Conservation (phyloP, 345 rosid genomes). For the Linum lewisii region DNA sequence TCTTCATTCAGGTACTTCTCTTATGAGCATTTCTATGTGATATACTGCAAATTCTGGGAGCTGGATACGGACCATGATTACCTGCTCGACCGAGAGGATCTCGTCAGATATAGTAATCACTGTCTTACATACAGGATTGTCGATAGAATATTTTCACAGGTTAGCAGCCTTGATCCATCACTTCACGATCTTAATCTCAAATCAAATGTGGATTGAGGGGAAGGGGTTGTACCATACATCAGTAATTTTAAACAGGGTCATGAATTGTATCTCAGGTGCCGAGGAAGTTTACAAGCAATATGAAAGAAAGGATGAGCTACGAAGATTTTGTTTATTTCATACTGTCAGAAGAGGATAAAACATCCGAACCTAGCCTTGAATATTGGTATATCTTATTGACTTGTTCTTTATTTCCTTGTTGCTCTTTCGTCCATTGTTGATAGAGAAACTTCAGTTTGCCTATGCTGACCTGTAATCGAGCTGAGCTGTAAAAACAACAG, state of each 20-base stretch:
- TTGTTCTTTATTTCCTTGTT: no score
- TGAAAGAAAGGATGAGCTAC: constrained; percentile 1
- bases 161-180: neutral
- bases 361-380: constrained; percentile 2
- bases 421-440: no score
- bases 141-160: constrained; percentile 9
- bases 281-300: neutral
- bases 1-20: constrained; percentile 4
- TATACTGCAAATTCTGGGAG: constrained; percentile 7
- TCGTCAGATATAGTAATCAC: constrained; percentile 3
- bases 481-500: no score
- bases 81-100: constrained; percentile 1
- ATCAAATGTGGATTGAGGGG: neutral
- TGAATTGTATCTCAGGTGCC: neutral
- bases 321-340: constrained; percentile 7
- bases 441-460: neutral
- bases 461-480: neutral
- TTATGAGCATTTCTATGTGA: constrained; percentile 5
- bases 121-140: neutral
- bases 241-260: neutral
- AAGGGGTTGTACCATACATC: neutral
- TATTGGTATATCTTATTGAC: constrained; percentile 1
- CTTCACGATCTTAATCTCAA: neutral
- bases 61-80: constrained; percentile 8
- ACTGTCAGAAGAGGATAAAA: constrained; percentile 1